These are phyloP conservation scores for Laetiporus sulphureus DNA, from an alignment of 1,284 basidiomycete species.

Conservation along the genomic window DNA sequence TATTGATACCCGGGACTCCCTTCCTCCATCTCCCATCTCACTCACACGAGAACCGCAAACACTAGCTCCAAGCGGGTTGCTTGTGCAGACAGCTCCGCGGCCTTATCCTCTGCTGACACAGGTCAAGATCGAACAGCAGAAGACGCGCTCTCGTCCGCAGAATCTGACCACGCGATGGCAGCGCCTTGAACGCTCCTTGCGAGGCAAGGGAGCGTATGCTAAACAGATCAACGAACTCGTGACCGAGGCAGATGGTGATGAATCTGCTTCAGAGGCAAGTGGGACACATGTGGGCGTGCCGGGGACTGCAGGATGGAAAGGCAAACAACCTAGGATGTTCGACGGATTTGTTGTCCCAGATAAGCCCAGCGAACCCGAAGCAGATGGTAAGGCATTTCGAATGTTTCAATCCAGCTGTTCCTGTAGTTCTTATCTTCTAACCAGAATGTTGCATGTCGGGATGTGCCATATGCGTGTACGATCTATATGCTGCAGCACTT, in stretches of 20 bases:
- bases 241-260: slow-evolving; percentile 6
- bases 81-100: background rate
- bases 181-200: slow-evolving; percentile 47
- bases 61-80: background rate
- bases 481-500: slow-evolving; percentile 76
- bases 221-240: slow-evolving; percentile 10
- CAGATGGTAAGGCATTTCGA: slow-evolving; percentile 45
- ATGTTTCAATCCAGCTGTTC: background rate
- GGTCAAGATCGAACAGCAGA: slow-evolving; percentile 8
- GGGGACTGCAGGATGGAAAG: background rate
- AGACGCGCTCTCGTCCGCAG: slow-evolving; percentile 27
- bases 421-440: background rate
- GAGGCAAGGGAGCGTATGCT: slow-evolving; percentile 36
- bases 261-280: slow-evolving; percentile 1
- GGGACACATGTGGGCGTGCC: background rate
- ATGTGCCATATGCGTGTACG: slow-evolving; percentile 85
- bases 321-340: slow-evolving; percentile 29
- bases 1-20: background rate
- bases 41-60: slow-evolving; percentile 2
- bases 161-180: slow-evolving; percentile 47
- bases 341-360: slow-evolving; percentile 54
- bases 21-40: slow-evolving; percentile 3
- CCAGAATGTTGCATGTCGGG: slow-evolving; percentile 91
- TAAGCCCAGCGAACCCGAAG: slow-evolving; percentile 49
- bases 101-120: slow-evolving; percentile 1